These are phyloP conservation scores for Exserohilum rostratum DNA, from an alignment of 2,329 filamentous ascomycete species.

Conservation along the genomic window DNA sequence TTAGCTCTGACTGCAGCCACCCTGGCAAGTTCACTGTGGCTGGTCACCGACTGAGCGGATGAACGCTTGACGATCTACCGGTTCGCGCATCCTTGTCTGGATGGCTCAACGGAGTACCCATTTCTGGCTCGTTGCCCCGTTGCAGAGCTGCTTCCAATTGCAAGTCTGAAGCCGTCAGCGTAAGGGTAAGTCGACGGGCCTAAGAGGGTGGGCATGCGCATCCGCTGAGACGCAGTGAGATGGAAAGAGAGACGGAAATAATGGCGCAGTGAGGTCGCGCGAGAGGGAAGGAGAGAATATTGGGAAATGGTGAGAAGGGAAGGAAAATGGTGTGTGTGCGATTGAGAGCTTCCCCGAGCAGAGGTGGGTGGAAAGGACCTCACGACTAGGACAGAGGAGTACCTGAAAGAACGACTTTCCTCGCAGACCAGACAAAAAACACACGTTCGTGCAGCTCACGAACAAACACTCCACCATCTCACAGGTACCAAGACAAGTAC, in stretches of 20 bases:
- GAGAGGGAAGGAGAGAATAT: not conserved
- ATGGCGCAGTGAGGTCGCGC: not conserved
- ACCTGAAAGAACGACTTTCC: no score
- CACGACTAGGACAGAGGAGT: no score
- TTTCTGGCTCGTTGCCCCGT: not conserved
- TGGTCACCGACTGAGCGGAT: not conserved
- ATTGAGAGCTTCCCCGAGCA: no score
- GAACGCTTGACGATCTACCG: not conserved
- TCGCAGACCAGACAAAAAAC: not conserved
- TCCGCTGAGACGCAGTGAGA: no score
- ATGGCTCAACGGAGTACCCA: not conserved
- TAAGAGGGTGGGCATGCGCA: not conserved
- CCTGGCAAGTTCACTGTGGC: not conserved
- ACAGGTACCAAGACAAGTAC: not conserved
- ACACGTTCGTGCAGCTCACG: no score
- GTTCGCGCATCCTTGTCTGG: not conserved
- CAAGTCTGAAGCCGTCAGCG: not conserved
- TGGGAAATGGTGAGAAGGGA: no score
- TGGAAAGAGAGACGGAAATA: not conserved
- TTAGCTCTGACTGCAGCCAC: constrained; percentile 7
- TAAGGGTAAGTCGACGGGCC: not conserved
- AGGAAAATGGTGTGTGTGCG: no score
- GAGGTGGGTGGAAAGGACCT: not conserved
- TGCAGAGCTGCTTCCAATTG: not conserved
- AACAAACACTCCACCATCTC: no score